Evolutionary conservation across 2,329 filamentous ascomycete genomes (phyloP), one percentile per base, ranked within the genome.

Genomic region (Cladorrhinum sp.): DNA sequence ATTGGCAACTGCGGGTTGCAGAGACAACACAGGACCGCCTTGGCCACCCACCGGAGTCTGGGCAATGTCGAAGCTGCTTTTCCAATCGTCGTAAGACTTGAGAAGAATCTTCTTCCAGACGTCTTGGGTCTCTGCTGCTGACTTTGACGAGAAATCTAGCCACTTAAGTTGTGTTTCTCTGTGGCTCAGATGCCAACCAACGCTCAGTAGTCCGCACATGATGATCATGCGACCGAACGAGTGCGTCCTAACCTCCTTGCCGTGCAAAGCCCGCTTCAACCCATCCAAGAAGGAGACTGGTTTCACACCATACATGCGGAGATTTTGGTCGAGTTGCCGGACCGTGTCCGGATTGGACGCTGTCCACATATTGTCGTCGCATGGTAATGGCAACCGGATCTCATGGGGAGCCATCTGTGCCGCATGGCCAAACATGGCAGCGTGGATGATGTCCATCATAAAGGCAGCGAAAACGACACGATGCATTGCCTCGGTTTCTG

Each of bases 391-490:
- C 3, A 96, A 79, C 4, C 91, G 86, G 76, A 97, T 90, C 74
- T 96, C 92, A 69, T 96, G 91, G 1, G 92, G 90, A 1, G 92
- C 90, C 91, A 96, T 96, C 62, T 93, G 91, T 0, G 91, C 91
- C 0, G 88, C 87, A 72, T 96, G 92, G 0, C 92, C 92, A 69
- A 96, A 96, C 86, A 96, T 95, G 22, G 90, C 92, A 1, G 92
- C 92, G 71, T 97, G 92, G 0, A 91, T 88, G 6, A 91, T 90
- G 70, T 97, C 92, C 70, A 96, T 85, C 69, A 96, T 89, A 72
- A 96, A 96, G 0, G 92, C 92, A 0, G 87, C 91, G 75, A 95
- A 97, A 0, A 93, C 92, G 1, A 91, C 91, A 57, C 92, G 83
- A 62, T 92, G 85, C 65, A 93, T 96, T 0, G 92, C 90, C 72